Percentiles rank a stretch among this genome's conserved stretches.
Conservation (phyloP, 2,329 filamentous ascomycete species). For the Dactylellina parvicollis region DNA sequence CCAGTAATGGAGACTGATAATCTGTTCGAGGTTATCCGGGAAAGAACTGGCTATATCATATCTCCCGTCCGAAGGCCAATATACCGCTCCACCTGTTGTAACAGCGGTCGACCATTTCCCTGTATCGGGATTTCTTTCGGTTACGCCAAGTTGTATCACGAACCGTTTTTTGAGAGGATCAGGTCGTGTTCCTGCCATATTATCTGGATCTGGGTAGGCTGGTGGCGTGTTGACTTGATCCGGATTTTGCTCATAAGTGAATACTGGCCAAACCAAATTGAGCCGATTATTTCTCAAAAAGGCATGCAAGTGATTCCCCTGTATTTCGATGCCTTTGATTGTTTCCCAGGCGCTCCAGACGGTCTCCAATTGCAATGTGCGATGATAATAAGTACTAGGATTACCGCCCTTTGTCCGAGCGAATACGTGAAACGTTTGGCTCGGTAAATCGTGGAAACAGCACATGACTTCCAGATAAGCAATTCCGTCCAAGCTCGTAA, state of each 20-base stretch:
- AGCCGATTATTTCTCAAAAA: conserved; percentile 8
- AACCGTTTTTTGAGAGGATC: not conserved
- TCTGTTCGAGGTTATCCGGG: not conserved
- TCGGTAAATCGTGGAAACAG: not conserved
- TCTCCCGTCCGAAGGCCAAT: not conserved
- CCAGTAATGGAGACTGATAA: not conserved
- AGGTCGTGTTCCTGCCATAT: not conserved
- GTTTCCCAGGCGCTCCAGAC: conserved; percentile 56
- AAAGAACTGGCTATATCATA: not conserved
- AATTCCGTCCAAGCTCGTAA: conserved; percentile 53
- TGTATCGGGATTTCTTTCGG: not conserved
- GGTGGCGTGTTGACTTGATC: not conserved
- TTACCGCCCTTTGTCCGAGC: conserved; percentile 42
- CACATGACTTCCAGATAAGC: conserved; percentile 40
- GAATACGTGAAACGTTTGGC: conserved; percentile 54
- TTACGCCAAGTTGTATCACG: not conserved
- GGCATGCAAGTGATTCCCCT: conserved; percentile 2
- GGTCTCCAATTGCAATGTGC: not conserved
- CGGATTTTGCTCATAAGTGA: conserved; percentile 6
- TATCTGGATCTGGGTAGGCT: not conserved
- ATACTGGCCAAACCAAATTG: conserved; percentile 2
- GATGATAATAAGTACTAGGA: conserved; percentile 55
- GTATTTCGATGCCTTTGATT: conserved; percentile 56
- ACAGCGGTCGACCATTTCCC: not conserved
- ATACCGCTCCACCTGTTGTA: not conserved